phyloP scores from a whole-genome alignment of 495 filamentous ascomycete genomes.

The Penicillium soppii region DNA sequence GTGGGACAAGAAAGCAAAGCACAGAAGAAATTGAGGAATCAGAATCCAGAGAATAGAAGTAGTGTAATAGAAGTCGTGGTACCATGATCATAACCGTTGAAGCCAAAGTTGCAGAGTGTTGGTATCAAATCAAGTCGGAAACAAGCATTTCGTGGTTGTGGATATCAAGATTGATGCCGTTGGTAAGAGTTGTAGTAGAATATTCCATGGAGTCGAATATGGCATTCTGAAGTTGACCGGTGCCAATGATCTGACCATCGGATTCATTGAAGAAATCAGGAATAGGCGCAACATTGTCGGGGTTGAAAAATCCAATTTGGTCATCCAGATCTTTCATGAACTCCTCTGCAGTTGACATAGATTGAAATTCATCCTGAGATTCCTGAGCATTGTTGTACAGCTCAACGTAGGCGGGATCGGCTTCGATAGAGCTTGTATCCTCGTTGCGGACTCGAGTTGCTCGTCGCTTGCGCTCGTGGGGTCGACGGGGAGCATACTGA shows the following conservation, averaged over 20 bases:
- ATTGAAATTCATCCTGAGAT: background rate
- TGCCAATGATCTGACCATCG: background rate
- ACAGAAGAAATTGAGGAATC: no score
- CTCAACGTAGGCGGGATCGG: no score
- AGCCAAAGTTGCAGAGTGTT: no score
- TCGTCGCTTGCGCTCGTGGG: constrained; percentile 47
- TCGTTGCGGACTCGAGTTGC: background rate
- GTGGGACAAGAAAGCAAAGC: no score
- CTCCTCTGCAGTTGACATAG: background rate
- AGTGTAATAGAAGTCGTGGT: no score
- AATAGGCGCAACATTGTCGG: background rate
- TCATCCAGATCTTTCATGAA: background rate
- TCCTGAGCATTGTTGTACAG: background rate
- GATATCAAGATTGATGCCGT: background rate
- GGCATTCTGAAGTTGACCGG: background rate
- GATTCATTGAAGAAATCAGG: background rate
- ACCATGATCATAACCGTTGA: no score
- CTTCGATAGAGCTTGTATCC: no score
- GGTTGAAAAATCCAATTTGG: background rate
- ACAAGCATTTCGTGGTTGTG: background rate
- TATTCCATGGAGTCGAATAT: background rate
- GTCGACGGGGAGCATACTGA: constrained; percentile 49
- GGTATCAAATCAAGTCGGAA: background rate
- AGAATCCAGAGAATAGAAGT: no score
- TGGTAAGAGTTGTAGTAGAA: background rate